Base-by-base conservation (phyloP, 2,329 filamentous ascomycete genomes). In the Fonsecaea multimorphosa region DNA sequence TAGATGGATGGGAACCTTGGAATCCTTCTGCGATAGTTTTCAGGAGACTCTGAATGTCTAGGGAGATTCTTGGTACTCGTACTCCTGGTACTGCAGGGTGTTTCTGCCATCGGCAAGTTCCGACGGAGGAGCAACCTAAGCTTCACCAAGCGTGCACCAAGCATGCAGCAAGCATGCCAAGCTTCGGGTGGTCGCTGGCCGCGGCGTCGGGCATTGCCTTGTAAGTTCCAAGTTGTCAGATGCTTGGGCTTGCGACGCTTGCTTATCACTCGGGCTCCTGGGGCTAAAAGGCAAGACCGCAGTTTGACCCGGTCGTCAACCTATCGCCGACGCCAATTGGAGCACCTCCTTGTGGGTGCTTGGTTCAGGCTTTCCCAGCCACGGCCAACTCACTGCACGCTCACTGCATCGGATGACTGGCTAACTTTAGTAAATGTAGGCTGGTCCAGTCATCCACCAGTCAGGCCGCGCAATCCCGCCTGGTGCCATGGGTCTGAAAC, bases 391-490 rank as follows among this genome's bases (percentile, higher is more conserved):
- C n/a, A n/a, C n/a, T n/a, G n/a, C 44, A 19, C 12, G 44, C 19
- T 24, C 44, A 49, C 44, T 24, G 44, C 44, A 24, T 49, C 44
- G 19, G 22, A 49, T 49, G 44, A 24, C 44, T 27, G 44, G 44
- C 1, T 27, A 53, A 29, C 53, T 36, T 27, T 32, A 31, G 19
- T 27, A 53, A 29, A 60, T 36, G 40, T 32, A 31, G 19, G 14
- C 14, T 49, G 36, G 14, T 19, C 31, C 52, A 32, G 19, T 11
- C 27, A 54, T 49, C 32, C 16, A 14, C 31, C 52, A 32, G 19
- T 11, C 27, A 54, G 52, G 52, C 44, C 44, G 22, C 44, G 44
- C 44, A 49, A 49, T 49, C 22, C 44, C 19, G 44, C 19, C 19
- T 49, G 9, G 22, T 16, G 44, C 3, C 3, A 49, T 49, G 44